A percentile compares a stretch with the other conserved stretches of the same genome.
Evolutionary conservation across 2,329 filamentous ascomycete genomes (phyloP).

Genomic region (Didymella sp.): DNA sequence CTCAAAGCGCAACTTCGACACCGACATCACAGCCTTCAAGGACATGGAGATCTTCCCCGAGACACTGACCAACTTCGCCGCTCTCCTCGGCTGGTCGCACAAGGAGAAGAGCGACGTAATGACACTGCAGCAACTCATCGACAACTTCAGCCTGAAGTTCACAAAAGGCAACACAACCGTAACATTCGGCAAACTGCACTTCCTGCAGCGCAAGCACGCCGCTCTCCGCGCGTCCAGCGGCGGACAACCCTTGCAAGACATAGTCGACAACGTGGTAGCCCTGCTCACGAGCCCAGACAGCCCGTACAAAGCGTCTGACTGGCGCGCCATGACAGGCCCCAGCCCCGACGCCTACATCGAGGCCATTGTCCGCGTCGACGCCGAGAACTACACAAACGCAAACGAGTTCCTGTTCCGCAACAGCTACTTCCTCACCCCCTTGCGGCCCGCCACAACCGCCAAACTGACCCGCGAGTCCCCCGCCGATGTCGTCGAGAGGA

Average conservation of each 20-base stretch:
- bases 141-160: conserved; percentile 84
- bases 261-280: conserved; percentile 44
- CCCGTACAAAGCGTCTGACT: conserved; percentile 31
- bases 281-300: conserved; percentile 41
- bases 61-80: conserved; percentile 79
- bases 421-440: conserved; percentile 63
- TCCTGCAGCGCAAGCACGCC: conserved; percentile 77
- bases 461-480: conserved; percentile 1
- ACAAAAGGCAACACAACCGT: conserved; percentile 90
- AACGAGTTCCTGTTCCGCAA: conserved; percentile 63
- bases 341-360: conserved; percentile 57
- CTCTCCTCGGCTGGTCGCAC: conserved; percentile 84
- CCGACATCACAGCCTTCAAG: conserved; percentile 65
- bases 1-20: conserved; percentile 81
- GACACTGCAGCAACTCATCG: conserved; percentile 71
- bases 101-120: conserved; percentile 72
- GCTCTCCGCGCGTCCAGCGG: conserved; percentile 55
- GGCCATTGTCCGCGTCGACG: conserved; percentile 60
- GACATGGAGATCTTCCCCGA: conserved; percentile 68
- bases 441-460: conserved; percentile 23
- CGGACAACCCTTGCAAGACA: conserved; percentile 51
- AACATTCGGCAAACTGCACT: conserved; percentile 78
- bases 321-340: conserved; percentile 29
- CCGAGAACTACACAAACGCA: conserved; percentile 64
- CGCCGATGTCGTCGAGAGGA: conserved; percentile 28